A percentile compares a stretch with the other conserved stretches of the same genome.
Conservation (phyloP, 306 rosid species). For the Vigna trinervia region DNA sequence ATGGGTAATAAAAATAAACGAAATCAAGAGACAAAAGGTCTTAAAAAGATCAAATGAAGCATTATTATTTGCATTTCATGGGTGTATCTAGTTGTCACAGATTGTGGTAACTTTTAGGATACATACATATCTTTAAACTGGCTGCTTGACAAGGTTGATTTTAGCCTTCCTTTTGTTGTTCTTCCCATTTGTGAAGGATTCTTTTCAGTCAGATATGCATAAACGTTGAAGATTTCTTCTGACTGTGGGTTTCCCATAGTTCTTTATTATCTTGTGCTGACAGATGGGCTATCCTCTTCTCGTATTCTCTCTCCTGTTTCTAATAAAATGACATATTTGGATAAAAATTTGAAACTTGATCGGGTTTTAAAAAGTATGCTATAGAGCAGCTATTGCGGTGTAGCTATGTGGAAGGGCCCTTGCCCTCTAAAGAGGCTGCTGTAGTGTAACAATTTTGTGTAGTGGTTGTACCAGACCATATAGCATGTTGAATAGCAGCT, state of each 20-base stretch:
- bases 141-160: not conserved
- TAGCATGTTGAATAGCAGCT: too few relatives aligned
- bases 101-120: not conserved
- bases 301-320: not conserved
- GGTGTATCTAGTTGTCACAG: not conserved
- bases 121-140: not conserved
- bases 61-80: not conserved
- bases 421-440: too few relatives aligned
- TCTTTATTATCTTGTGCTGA: not conserved
- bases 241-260: not conserved
- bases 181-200: not conserved
- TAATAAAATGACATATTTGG: not conserved
- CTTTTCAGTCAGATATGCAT: not conserved
- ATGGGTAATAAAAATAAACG: not conserved
- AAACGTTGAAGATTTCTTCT: not conserved
- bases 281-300: not conserved
- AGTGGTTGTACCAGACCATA: too few relatives aligned
- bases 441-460: too few relatives aligned
- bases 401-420: too few relatives aligned
- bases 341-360: not conserved
- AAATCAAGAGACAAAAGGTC: not conserved
- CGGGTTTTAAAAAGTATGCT: too few relatives aligned
- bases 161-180: not conserved
- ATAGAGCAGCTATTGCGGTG: too few relatives aligned
- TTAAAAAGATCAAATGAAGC: not conserved